Conservation (phyloP, 1,139 yeast species). For the Nakaseomyces glabratus region DNA sequence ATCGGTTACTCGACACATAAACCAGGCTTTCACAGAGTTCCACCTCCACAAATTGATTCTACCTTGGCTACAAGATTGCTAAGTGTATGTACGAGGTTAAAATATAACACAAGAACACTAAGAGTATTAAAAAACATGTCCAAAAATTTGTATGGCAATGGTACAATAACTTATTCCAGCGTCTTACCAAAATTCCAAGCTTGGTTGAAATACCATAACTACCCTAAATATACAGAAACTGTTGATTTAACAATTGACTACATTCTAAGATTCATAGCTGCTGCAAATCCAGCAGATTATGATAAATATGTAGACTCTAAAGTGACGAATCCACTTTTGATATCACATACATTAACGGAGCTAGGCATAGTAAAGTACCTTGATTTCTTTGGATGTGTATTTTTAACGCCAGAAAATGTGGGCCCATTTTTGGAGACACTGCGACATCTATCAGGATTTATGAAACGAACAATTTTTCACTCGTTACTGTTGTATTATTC, state of each 20-base stretch:
- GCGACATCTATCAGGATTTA: conserved; percentile 16
- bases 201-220: conserved; percentile 13
- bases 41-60: conserved; percentile 22
- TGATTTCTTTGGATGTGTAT: conserved; percentile 25
- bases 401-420: conserved; percentile 20
- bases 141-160: conserved; percentile 15
- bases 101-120: conserved; percentile 18
- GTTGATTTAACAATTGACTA: conserved; percentile 24
- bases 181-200: conserved; percentile 18
- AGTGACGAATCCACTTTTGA: conserved; percentile 19
- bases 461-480: conserved; percentile 22
- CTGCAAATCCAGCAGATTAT: conserved; percentile 27
- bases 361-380: conserved; percentile 18
- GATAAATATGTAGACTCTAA: conserved; percentile 16
- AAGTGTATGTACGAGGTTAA: conserved; percentile 15
- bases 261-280: conserved; percentile 23
- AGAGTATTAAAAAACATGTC: conserved; percentile 17
- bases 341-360: conserved; percentile 18
- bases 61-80: conserved; percentile 16
- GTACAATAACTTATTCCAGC: conserved; percentile 12
- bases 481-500: conserved; percentile 23
- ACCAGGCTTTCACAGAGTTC: conserved; percentile 20
- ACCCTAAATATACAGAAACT: conserved; percentile 16
- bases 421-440: conserved; percentile 20
- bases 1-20: conserved; percentile 27